Evolutionary conservation across 2,329 filamentous ascomycete genomes (phyloP), one percentile per base, ranked within the genome.

Genomic region (Cercospora sojina): DNA sequence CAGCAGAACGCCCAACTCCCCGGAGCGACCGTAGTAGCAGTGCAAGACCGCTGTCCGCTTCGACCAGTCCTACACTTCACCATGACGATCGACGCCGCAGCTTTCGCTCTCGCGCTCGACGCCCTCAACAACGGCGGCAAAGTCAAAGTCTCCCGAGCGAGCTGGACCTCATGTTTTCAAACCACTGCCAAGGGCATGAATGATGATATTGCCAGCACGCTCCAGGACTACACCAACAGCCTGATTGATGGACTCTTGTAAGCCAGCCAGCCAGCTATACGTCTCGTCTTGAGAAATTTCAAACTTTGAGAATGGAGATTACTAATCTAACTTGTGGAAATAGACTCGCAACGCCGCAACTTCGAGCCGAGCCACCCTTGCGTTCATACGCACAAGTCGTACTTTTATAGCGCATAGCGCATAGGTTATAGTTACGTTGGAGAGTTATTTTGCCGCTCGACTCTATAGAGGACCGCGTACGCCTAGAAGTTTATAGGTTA

Each of bases 81-180:
- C 2, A 76, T 74, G 69, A 72, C 74, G 13, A 72, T 71, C 18
- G 72, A 74, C 20, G 66, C 74, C 3, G 74, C 74, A 3, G 73
- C 66, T n/a, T 77, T 73, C 51, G 70, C 70, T 4, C 51, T 76
- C 4, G 74, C 74, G 5, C 41, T 75, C 10, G 74, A 77, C 61
- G 74, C 75, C 1, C 66, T 76, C 8, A 64, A 73, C 32, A 64
- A 77, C 31, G 69, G 65, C n/a, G 75, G 74, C 23, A 75, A 12
- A 35, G 67, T 10, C 69, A 74, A 9, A 64, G 72, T 13, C 31
- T 59, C 55, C 47, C 62, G 35, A 58, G 67, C 32, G 29, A 32
- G 3, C 53, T 68, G 16, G 65, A 57, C 9, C 64, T 64, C 18
- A 18, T 76, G 74, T 65, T 35, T 72, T 5, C 66, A 64, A 20